Evolutionary conservation across 2,329 filamentous ascomycete genomes (phyloP).

Genomic region (Aspergillus pseudoterreus): DNA sequence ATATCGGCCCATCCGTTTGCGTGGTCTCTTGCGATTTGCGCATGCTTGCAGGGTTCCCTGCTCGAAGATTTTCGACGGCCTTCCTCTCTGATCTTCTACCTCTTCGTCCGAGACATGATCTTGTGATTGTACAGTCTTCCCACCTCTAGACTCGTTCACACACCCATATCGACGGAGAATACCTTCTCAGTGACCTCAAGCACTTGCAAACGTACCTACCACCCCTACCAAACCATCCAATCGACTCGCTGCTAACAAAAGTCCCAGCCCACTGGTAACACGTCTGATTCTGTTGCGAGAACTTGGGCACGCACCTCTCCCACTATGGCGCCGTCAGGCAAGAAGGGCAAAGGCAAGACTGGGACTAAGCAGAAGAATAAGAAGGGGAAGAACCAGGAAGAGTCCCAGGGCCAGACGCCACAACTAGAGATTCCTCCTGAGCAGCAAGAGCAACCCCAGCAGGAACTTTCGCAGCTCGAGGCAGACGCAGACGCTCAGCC

Average conservation of each 20-base stretch:
- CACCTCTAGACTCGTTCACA: slow-evolving; percentile 14
- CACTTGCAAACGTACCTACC: slow-evolving; percentile 30
- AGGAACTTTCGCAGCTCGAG: slow-evolving; percentile 7
- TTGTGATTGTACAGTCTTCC: slow-evolving; percentile 12
- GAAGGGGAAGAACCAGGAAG: slow-evolving; percentile 30
- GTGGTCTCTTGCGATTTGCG: slow-evolving; percentile 32
- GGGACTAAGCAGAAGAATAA: slow-evolving; percentile 30
- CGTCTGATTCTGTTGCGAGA: slow-evolving; percentile 20
- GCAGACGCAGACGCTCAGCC: slow-evolving; percentile 1
- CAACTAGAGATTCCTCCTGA: slow-evolving; percentile 21
- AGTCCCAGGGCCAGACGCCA: slow-evolving; percentile 23
- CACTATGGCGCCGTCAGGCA: slow-evolving; percentile 27
- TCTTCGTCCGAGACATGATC: slow-evolving; percentile 7
- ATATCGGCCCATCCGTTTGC: slow-evolving; percentile 23
- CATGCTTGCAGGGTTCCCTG: slow-evolving; percentile 17
- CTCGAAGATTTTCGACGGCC: slow-evolving; percentile 15
- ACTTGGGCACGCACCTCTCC: slow-evolving; percentile 29
- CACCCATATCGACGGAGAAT: slow-evolving; percentile 24
- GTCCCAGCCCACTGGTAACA: slow-evolving; percentile 31
- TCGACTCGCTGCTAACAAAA: slow-evolving; percentile 24
- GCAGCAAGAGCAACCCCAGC: slow-evolving; percentile 16
- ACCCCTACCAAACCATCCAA: slow-evolving; percentile 26
- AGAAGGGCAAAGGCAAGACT: slow-evolving; percentile 30
- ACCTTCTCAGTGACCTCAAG: slow-evolving; percentile 29
- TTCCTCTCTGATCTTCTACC: slow-evolving; percentile 3